Evolutionary conservation across 495 filamentous ascomycete genomes (phyloP).

Genomic region (Penicillium arizonense): DNA sequence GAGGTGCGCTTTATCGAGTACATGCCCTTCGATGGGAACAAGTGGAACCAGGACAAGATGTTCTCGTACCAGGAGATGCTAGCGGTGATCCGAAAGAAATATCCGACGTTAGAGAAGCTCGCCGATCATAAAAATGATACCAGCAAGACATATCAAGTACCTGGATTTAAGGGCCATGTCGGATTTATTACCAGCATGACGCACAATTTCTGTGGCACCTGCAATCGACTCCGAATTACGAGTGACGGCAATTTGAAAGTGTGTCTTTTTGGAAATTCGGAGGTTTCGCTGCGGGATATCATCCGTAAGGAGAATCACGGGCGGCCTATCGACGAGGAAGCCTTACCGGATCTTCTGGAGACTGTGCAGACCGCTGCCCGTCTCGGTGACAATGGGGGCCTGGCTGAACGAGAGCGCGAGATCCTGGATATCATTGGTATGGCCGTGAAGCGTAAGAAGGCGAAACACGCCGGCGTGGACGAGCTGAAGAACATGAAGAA

Average conservation of each 20-base stretch:
- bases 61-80: constrained; percentile 88
- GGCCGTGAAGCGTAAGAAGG: constrained; percentile 94
- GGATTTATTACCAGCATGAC: constrained; percentile 99
- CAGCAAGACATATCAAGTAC: constrained; percentile 89
- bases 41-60: constrained; percentile 92
- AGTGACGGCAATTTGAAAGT: constrained; percentile 96
- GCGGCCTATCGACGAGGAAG: too few relatives aligned
- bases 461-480: constrained; percentile 92
- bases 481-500: constrained; percentile 96
- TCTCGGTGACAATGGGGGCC: constrained; percentile 29
- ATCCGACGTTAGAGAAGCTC: constrained; percentile 69
- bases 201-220: constrained; percentile 94
- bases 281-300: constrained; percentile 89
- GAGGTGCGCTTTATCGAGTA: constrained; percentile 99
- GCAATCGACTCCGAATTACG: constrained; percentile 91
- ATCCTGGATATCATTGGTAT: constrained; percentile 85
- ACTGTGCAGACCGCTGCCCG: constrained; percentile 44
- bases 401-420: constrained; percentile 56
- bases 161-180: constrained; percentile 78
- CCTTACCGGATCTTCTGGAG: constrained; percentile 48
- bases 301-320: constrained; percentile 65
- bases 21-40: constrained; percentile 98
- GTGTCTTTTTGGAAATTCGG: constrained; percentile 90
- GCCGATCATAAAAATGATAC: constrained; percentile 81
- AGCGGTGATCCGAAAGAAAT: constrained; percentile 67